Base-by-base conservation (phyloP, 1,284 basidiomycete genomes). In the Neolentinus lepideus region DNA sequence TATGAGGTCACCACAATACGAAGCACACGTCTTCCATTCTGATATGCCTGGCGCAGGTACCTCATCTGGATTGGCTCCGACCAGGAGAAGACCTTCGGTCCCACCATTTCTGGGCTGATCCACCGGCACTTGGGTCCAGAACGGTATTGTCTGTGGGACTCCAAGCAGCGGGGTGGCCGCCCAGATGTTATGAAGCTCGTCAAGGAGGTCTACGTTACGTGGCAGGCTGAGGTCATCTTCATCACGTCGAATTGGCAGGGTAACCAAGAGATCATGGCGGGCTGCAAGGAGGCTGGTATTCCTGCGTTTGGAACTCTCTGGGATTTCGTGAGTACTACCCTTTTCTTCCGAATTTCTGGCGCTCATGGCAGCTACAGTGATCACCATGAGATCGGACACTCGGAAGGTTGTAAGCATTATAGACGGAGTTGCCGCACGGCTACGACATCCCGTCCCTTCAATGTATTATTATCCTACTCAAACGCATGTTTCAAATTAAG, bases 41-140 rank as follows among this genome's bases (percentile, higher is more conserved):
- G 16, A n/a, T 29, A 35, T 51, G 35, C 11, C 47, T 50, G 4
- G 3, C 11, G 58, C 58, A 86, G 84, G 84, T 88, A 79, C 67
- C 74, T 88, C 56, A 88, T 90, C 61, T 89, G 87, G 87, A 89
- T 90, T 83, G 85, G 85, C 33, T 85, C 84, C 56, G 85, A 88
- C 64, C 84, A 87, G 68, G 83, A 86, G 67, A 86, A 85, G 72
- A 89, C 87, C 1, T 89, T 89, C 62, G 87, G 87, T 12, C 82
- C 85, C 36, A 89, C 87, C 33, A 85, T 90, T 60, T 80, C 76
- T 59, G 79, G 80, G 19, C 75, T 90, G 51, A 88, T 90, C 60
- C 77, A 81, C 62, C 75, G 78, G 56, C 76, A 87, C 63, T 72
- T 90, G 43, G 83, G 75, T 58, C 83, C 85, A 36, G 85, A 88